Evolutionary conservation across 208 protist species (phyloP).

Genomic region (Crithidia thermophila): DNA sequence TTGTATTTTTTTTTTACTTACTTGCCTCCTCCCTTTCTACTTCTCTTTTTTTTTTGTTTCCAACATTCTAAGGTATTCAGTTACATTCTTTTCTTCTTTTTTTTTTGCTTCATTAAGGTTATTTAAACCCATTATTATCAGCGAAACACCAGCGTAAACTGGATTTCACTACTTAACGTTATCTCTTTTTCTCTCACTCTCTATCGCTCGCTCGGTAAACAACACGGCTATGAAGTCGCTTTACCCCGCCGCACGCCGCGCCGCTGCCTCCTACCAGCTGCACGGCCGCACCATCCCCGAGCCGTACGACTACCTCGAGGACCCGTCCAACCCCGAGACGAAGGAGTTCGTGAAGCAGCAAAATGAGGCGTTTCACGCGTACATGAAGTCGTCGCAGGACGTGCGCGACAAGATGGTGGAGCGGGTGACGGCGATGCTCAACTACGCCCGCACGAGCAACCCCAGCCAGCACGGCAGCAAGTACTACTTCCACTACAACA

Average conservation of each 20-base stretch:
- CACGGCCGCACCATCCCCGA: constrained; percentile 81
- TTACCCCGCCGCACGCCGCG: constrained; percentile 68
- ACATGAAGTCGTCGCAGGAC: constrained; percentile 58
- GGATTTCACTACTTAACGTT: too few species aligned
- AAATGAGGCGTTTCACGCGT: constrained; percentile 70
- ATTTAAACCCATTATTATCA: too few species aligned
- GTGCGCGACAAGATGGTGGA: constrained; percentile 67
- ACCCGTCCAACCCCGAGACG: constrained; percentile 84
- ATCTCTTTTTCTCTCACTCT: background rate
- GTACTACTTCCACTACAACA: constrained; percentile 93
- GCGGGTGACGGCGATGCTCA: constrained; percentile 49
- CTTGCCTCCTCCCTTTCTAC: constrained; percentile 19
- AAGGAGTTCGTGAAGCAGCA: constrained; percentile 89
- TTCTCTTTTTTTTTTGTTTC: constrained; percentile 12
- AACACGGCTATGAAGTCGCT: constrained; percentile 33
- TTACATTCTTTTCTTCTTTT: constrained; percentile 14
- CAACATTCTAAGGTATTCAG: constrained; percentile 3
- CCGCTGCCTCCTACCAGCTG: constrained; percentile 60
- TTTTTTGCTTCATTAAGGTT: constrained; percentile 7
- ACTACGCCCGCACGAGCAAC: constrained; percentile 83
- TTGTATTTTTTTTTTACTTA: constrained; percentile 3
- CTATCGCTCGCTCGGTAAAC: background rate
- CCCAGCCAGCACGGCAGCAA: constrained; percentile 59
- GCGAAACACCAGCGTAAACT: too few species aligned
- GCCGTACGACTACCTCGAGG: constrained; percentile 94